Evolutionary conservation across 352 stramenopile genomes (phyloP).

Genomic region (Pythium volutum): DNA sequence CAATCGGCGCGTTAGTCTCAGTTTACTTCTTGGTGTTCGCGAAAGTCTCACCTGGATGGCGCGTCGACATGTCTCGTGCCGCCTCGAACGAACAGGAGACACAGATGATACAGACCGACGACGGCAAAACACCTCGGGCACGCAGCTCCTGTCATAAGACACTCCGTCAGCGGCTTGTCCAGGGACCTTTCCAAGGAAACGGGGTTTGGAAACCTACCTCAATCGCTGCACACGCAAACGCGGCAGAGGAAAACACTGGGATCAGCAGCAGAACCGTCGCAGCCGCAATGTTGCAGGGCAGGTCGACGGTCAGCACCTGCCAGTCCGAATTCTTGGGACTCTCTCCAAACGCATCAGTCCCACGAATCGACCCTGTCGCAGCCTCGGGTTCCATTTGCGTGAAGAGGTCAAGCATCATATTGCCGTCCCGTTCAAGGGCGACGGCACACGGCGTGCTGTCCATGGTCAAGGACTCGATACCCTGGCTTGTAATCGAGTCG

Average conservation of each 20-base stretch:
- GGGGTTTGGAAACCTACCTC: conserved; percentile 9
- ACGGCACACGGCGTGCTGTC: conserved; percentile 13
- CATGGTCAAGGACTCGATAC: conserved; percentile 1
- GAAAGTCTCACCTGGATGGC: conserved; percentile 10
- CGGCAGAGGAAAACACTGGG: conserved; percentile 2
- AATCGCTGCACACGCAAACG: conserved; percentile 7
- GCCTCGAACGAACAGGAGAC: conserved; percentile 15
- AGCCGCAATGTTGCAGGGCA: conserved; percentile 4
- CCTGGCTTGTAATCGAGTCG: conserved; percentile 14
- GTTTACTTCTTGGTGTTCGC: background rate
- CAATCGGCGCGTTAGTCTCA: background rate
- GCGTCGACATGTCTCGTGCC: background rate
- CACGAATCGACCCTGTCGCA: conserved; percentile 2
- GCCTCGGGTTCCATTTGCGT: conserved; percentile 21
- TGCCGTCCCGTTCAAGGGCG: conserved; percentile 8
- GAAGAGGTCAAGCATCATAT: conserved; percentile 16
- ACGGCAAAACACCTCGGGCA: conserved; percentile 2
- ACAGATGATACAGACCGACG: conserved; percentile 17
- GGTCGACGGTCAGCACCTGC: conserved; percentile 19
- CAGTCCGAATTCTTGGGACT: background rate
- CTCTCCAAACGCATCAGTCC: conserved; percentile 1
- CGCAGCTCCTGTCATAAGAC: conserved; percentile 7
- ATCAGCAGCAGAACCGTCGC: conserved; percentile 12
- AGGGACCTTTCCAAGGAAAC: background rate
- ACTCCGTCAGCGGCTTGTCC: background rate